Percentiles rank a stretch among this genome's conserved stretches.
These are phyloP conservation scores for Anethum foeniculum DNA, from an alignment of 140 eudicot species.

Conservation along the genomic window DNA sequence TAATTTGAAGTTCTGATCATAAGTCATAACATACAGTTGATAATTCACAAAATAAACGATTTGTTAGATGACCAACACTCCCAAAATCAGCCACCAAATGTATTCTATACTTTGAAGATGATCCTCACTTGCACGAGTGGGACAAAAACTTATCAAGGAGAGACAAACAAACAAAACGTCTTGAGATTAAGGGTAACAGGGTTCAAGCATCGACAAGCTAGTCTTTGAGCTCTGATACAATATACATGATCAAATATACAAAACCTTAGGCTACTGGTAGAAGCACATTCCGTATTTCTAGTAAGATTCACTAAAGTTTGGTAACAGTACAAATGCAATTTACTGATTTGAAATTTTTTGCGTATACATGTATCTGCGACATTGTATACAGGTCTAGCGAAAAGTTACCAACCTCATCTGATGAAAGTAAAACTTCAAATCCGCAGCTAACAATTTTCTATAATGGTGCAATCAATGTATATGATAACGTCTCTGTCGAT, in stretches of 20 bases:
- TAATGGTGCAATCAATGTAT: conserved; percentile 17
- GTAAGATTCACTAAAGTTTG: neutral
- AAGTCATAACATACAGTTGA: neutral
- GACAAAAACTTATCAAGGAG: neutral
- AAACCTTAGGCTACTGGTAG: neutral
- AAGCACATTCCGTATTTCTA: neutral
- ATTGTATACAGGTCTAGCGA: neutral
- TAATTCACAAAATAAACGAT: neutral
- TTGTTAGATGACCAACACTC: neutral
- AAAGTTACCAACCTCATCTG: neutral
- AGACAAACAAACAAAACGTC: neutral
- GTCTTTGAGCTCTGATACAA: neutral
- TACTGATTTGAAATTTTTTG: neutral
- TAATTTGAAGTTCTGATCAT: neutral
- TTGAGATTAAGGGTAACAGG: neutral
- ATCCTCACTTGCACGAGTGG: neutral
- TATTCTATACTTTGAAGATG: neutral
- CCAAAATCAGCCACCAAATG: neutral
- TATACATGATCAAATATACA: neutral
- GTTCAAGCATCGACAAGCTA: neutral
- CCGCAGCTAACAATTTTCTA: conserved; percentile 29
- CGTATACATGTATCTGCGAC: neutral
- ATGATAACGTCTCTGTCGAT: conserved; percentile 22
- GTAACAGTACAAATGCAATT: neutral
- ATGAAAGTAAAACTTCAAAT: conserved; percentile 5